Conservation (phyloP, 1,284 basidiomycete genomes). For the Pisolithus thermaeus region DNA sequence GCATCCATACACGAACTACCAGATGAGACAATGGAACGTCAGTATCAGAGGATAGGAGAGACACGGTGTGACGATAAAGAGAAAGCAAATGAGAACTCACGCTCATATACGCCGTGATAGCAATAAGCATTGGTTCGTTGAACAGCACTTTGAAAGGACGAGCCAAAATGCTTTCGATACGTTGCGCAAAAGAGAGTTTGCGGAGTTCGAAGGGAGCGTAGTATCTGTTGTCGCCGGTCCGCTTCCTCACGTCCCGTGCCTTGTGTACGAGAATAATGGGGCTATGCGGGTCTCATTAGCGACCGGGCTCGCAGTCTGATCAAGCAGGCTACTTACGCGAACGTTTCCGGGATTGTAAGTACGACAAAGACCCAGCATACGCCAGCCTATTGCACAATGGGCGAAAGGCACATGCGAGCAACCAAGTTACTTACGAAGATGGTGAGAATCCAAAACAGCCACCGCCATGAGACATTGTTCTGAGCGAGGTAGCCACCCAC, state of each 20-base stretch:
- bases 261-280: conserved; percentile 50
- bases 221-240: conserved; percentile 62
- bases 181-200: conserved; percentile 35
- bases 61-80: conserved; percentile 10
- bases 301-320: too few relatives aligned
- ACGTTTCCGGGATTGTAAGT: conserved; percentile 75
- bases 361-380: conserved; percentile 46
- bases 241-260: conserved; percentile 37
- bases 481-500: conserved; percentile 53
- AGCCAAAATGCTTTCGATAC: conserved; percentile 44
- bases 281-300: conserved; percentile 21
- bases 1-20: conserved; percentile 57
- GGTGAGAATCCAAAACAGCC: conserved; percentile 73
- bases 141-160: conserved; percentile 66
- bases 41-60: too few relatives aligned
- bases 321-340: conserved; percentile 31
- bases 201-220: conserved; percentile 46
- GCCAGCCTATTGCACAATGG: conserved; percentile 30
- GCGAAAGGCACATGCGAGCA: neutral
- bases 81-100: conserved; percentile 30
- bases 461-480: conserved; percentile 55
- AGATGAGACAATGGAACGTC: conserved; percentile 10
- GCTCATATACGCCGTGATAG: conserved; percentile 64
- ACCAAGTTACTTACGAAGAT: conserved; percentile 46
- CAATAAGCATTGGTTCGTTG: conserved; percentile 74